Evolutionary conservation across 2,329 filamentous ascomycete species (phyloP), one percentile per base, ranked within the genome.

Genomic region (Fusarium neocosmosporiellum): DNA sequence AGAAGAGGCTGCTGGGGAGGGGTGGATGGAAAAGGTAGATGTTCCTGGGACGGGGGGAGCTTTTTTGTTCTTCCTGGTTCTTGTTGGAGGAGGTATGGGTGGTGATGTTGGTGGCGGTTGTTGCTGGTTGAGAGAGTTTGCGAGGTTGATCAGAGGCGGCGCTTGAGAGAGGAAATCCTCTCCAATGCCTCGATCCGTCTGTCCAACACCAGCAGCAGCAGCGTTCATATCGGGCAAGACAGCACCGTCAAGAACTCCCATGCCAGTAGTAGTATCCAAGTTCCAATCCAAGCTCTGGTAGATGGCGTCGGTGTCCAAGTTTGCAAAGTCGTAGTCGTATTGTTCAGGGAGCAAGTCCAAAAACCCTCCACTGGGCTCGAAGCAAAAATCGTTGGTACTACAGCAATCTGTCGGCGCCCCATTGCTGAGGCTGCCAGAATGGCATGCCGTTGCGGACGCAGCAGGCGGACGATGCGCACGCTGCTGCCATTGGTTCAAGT

Each of bases 401-500:
- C 63, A 64, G 54, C 11, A 67, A 62, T 55, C 66, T 36, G 70
- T 65, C 37, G 65, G 50, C 48, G 66, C 53, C 63, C 72, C 66
- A 61, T 39, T 68, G 67, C 61, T 57, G 34, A 53, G 71, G 72
- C 70, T 75, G 72, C 74, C 63, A 71, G 67, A 37, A 66, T 53
- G 53, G 63, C 72, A 74, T 75, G 63, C n/a, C 31, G 55, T n/a
- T 11, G 18, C 70, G 65, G 61, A 46, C 37, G 37, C 75, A 75
- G 9, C 1, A 20, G 33, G 70, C 31, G 10, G 61, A n/a, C 7
- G 71, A 41, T 69, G 74, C 46, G 31, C 61, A 33, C n/a, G 65
- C 34, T 61, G 69, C 67, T n/a, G 2, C 66, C 75, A 77, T 77
- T 75, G 74, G 66, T 77, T 77, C 75, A 77, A 76, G 75, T 75